Evolutionary conservation across 108 stramenopile genomes (phyloP), one percentile per base, ranked within the genome.

Genomic region (Aurantiochytrium sp.): DNA sequence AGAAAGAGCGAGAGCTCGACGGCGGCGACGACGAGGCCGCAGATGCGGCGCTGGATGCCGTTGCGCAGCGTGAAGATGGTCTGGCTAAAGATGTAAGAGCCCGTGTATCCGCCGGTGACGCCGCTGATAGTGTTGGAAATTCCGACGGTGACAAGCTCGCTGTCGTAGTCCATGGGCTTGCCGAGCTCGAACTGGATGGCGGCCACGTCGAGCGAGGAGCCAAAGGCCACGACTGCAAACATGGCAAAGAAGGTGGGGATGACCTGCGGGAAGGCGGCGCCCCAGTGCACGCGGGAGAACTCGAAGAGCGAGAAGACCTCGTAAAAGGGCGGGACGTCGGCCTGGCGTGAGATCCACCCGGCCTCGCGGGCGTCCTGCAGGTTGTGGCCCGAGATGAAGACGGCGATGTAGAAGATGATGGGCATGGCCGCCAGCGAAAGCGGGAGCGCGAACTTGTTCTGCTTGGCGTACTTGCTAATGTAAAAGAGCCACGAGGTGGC

Each of bases 101-200:
- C 98, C 12, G 97, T 98, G 94, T 91, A 98, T 88, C 94, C 96
- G 8, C 97, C 98, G 0, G 95, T 92, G 85, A 97, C 8, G 0
- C 98, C 98, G 48, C 95, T 95, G 31, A 97, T 52, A 19, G 97
- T 69, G 92, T 99, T 99, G 88, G 95, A 95, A 27, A 97, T 88
- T 5, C 97, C 95, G 4, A 98, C 96, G 68, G 96, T 96, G 55
- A 68, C 88, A 27, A 98, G 90, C 93, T 98, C 97, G 89, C 92
- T 85, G 89, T 99, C 96, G 93, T 97, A 98, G 85, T 98, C 94
- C 68, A 99, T 91, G 4, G 97, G 97, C 55, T 91, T 85, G 24
- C 95, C 95, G 86, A 97, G 86, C 92, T 99, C 98, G 41, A 99
- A 92, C 89, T 99, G 97, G 87, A 99, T 99, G 39, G 98, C 98